A percentile compares a stretch with the other conserved stretches of the same genome.
These are phyloP conservation scores for Candida palmyrensis DNA, from an alignment of 805 yeast species.

Conservation along the genomic window DNA sequence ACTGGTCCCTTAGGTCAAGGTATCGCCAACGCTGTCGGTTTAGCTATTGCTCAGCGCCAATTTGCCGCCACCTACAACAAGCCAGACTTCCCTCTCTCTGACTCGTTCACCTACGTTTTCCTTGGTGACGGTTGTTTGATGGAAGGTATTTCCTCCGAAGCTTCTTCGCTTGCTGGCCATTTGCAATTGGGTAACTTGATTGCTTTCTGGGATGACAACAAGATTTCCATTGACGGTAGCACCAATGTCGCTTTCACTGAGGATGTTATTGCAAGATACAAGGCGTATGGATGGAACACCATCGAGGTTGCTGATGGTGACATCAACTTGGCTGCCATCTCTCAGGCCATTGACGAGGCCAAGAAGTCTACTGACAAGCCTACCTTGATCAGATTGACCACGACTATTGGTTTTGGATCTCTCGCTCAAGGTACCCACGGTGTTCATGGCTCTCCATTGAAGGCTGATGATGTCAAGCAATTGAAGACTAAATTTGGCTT, in stretches of 20 bases:
- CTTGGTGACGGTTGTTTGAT: slow-evolving; percentile 97
- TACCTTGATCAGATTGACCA: slow-evolving; percentile 79
- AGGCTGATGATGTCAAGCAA: slow-evolving; percentile 86
- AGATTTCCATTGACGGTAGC: slow-evolving; percentile 93
- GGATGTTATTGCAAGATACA: slow-evolving; percentile 78
- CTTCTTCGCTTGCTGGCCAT: slow-evolving; percentile 94
- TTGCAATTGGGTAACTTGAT: slow-evolving; percentile 88
- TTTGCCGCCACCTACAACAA: slow-evolving; percentile 91
- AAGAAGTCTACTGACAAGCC: slow-evolving; percentile 79
- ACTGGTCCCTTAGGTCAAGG: slow-evolving; percentile 99
- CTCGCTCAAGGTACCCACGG: slow-evolving; percentile 76
- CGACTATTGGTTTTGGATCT: slow-evolving; percentile 95
- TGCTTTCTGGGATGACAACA: slow-evolving; percentile 95
- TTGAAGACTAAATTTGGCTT: slow-evolving; percentile 82
- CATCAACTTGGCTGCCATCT: slow-evolving; percentile 66
- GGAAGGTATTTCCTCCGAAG: slow-evolving; percentile 97
- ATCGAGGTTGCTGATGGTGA: slow-evolving; percentile 75
- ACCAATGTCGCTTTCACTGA: slow-evolving; percentile 90
- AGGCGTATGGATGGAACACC: slow-evolving; percentile 93
- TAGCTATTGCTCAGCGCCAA: slow-evolving; percentile 91
- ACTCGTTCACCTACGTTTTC: slow-evolving; percentile 72
- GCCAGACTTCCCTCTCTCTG: slow-evolving; percentile 69
- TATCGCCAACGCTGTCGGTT: slow-evolving; percentile 91
- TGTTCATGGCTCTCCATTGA: slow-evolving; percentile 96
- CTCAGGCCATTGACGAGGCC: slow-evolving; percentile 75